Base-by-base conservation (phyloP, 352 stramenopile genomes). In the Globisporangium irregulare region DNA sequence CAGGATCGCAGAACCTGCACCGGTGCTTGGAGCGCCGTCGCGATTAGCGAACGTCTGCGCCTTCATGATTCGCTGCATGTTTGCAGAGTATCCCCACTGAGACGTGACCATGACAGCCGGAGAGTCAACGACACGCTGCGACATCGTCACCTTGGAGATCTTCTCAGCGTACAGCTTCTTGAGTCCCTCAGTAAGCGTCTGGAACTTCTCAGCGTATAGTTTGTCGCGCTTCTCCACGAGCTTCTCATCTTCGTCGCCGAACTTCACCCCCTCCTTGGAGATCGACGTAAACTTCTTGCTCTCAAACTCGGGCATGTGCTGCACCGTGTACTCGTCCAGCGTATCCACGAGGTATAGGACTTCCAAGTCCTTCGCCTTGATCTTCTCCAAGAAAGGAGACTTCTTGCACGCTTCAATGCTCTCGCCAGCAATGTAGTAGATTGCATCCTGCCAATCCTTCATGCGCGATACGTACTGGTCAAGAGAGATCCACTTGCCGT, bases 31-130 rank as follows among this genome's bases (percentile, higher is more conserved):
- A 29, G 71, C 69, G 3, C 69, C 65, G 24, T 87, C 76, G 8
- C 87, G 84, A 69, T 97, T 93, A 7, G 87, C 82, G 73, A 99
- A 98, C 18, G 98, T 98, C 84, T 99, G 98, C 27, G 97, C 85
- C 76, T 98, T 95, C 91, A 99, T 98, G 79, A 99, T 99, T 50
- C 97, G 90, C 80, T 99, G 97, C 98, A 99, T 99, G 81, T 99
- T 99, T 18, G 98, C 98, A 50, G 91, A 98, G 81, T 99, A 94
- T 24, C 98, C 97, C 83, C 96, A 99, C 75, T 99, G 91, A 5
- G 91, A 95, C 9, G 95, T 98, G 43, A 98, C 93, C 70, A 99
- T 97, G 66, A 99, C 95, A 2, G 94, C 95, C 14, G 98, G 98
- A 48, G 94, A 94, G 36, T 91, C 90, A 46, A 94, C 82, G 5